These are phyloP conservation scores for Datisca glomerata DNA, from an alignment of 306 rosid genomes.

Conservation along the genomic window DNA sequence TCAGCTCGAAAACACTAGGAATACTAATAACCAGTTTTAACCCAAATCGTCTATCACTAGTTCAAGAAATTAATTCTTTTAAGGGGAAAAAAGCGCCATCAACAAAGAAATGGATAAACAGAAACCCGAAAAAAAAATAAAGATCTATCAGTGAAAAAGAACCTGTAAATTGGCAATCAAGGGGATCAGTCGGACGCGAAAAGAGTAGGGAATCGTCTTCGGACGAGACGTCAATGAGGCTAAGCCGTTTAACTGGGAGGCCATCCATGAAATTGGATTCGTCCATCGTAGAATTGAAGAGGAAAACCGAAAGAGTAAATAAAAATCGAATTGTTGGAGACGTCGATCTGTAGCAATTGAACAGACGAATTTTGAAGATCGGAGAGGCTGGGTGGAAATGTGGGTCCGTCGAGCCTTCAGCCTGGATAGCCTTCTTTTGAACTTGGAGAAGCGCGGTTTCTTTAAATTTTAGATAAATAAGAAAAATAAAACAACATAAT, in stretches of 20 bases:
- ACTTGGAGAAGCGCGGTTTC: neutral
- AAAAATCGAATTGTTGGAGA: neutral
- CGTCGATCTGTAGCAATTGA: neutral
- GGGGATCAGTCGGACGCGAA: constrained; percentile 18
- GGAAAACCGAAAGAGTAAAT: too few relatives aligned
- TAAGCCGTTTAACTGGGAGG: constrained; percentile 50
- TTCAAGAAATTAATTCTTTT: too few relatives aligned
- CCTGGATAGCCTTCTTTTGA: neutral
- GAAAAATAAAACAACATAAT: too few relatives aligned
- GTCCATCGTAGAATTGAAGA: neutral
- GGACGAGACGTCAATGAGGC: constrained; percentile 71
- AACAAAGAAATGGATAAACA: neutral
- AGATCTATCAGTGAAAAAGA: neutral
- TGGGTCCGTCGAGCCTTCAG: too few relatives aligned
- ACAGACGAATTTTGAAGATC: neutral
- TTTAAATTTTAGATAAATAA: neutral
- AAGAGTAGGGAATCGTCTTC: constrained; percentile 86
- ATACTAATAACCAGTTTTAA: too few relatives aligned
- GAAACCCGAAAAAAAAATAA: neutral
- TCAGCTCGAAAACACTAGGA: too few relatives aligned
- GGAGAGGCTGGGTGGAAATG: too few relatives aligned
- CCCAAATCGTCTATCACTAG: too few relatives aligned
- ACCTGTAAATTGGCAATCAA: constrained; percentile 28
- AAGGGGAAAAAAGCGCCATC: neutral
- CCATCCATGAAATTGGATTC: neutral